Base-by-base conservation (phyloP, 768 basidiomycete genomes). In the Collybia mongolica region DNA sequence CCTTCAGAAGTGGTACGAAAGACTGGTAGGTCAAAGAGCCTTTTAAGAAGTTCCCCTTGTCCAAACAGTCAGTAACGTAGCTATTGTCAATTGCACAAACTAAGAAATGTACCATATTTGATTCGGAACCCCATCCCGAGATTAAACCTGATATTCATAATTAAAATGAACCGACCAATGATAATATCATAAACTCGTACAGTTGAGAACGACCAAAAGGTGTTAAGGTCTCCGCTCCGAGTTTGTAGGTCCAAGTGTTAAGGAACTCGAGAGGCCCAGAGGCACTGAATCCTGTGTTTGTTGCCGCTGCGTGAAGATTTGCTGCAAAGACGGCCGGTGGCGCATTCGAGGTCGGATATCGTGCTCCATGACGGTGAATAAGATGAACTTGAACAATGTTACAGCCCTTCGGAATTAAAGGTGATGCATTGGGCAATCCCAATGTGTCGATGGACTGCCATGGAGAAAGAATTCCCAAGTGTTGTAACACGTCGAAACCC, bases 121-220 rank as follows among this genome's bases (percentile, higher is more conserved):
- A 85, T 70, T 17, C 81, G 71, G 54, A 83, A 81, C 6, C 81
- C 78, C 8, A 83, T 72, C 23, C 82, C 78, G 50, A 85, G 54
- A 42, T 79, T 71, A 44, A 73, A 71, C 29, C 71, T 74, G n/a
- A 2, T 24, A 26, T 4, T 4, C 3, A 2, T 3, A 20, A n/a
- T 19, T 1, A 35, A 29, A 28, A 39, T 51, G 22, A 32, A 12
- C 42, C 22, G 19, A 22, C 15, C 6, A 22, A 36, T 14, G 38
- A 15, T n/a, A 18, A 49, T n/a, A 20, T 17, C 36, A 7, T 15
- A 55, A 24, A 12, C 67, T 52, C 61, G 68, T 70, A 90, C 54
- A 90, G 59, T 51, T 92, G 85, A 49, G 81, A 76, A 36, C 90
- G 74, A 7, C 89, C 88, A 54, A 90, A 90, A 1, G 88, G 88